phyloP scores from a whole-genome alignment of 345 rosid genomes.

The Arabidopsis thaliana region TAIR10.1 NC_003075.7:17088501-17089000 shows the following conservation, averaged over 20 bases:
- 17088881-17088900: constrained; percentile 32
- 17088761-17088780: constrained; percentile 1
- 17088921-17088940: constrained; percentile 41
- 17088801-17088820: constrained; percentile 12
- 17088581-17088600: not conserved
- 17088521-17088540: not conserved
- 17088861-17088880: not conserved
- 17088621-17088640: not conserved
- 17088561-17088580: not conserved
- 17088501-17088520: not conserved
- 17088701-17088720: not conserved
- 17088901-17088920: constrained; percentile 38
- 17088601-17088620: not conserved
- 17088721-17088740: not conserved
- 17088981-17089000: constrained; percentile 32
- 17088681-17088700: not conserved
- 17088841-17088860: constrained; percentile 1
- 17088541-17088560: not conserved
- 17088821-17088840: not conserved
- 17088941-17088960: constrained; percentile 34
- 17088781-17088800: constrained; percentile 13
- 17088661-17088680: not conserved
- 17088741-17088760: not conserved
- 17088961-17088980: constrained; percentile 37
- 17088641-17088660: not conserved